Percentiles rank a stretch among this genome's conserved stretches.
These are phyloP conservation scores for Arabis hirsuta DNA, from an alignment of 345 rosid genomes.

Conservation along the genomic window DNA sequence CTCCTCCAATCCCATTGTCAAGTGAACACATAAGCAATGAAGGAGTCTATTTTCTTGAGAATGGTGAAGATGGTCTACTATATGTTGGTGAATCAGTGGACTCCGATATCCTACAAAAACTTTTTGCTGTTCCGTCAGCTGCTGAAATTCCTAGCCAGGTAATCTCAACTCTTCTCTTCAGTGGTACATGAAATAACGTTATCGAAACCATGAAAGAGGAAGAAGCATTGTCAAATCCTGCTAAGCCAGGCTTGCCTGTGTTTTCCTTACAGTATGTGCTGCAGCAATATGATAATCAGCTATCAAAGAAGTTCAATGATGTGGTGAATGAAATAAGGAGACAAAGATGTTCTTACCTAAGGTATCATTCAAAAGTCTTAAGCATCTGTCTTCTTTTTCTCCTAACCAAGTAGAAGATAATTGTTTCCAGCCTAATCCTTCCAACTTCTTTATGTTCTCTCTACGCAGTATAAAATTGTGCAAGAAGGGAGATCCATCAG, in stretches of 20 bases:
- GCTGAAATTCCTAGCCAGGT: slow-evolving; percentile 83
- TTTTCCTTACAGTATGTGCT: slow-evolving; percentile 67
- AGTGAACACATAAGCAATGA: slow-evolving; percentile 80
- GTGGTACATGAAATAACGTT: not conserved
- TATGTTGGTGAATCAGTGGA: slow-evolving; percentile 75
- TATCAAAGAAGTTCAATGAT: slow-evolving; percentile 84
- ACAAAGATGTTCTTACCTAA: slow-evolving; percentile 88
- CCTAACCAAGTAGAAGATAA: slow-evolving; percentile 9
- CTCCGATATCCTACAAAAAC: slow-evolving; percentile 63
- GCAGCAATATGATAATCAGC: slow-evolving; percentile 72
- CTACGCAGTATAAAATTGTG: slow-evolving; percentile 73
- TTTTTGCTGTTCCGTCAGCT: slow-evolving; percentile 63
- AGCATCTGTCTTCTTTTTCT: not conserved
- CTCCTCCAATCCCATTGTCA: slow-evolving; percentile 75
- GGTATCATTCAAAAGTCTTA: slow-evolving; percentile 50
- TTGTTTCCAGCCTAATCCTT: slow-evolving; percentile 2
- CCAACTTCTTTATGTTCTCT: slow-evolving; percentile 23
- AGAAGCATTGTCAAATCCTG: not conserved
- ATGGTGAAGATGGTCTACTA: slow-evolving; percentile 84
- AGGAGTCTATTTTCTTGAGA: slow-evolving; percentile 94
- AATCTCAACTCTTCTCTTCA: slow-evolving; percentile 28
- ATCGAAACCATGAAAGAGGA: slow-evolving; percentile 14
- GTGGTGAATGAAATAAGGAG: slow-evolving; percentile 85
- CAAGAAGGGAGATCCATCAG: slow-evolving; percentile 93
- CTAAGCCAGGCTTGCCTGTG: slow-evolving; percentile 4